Evolutionary conservation across 1,139 yeast species (phyloP).

Genomic region (Pichia sp.): DNA sequence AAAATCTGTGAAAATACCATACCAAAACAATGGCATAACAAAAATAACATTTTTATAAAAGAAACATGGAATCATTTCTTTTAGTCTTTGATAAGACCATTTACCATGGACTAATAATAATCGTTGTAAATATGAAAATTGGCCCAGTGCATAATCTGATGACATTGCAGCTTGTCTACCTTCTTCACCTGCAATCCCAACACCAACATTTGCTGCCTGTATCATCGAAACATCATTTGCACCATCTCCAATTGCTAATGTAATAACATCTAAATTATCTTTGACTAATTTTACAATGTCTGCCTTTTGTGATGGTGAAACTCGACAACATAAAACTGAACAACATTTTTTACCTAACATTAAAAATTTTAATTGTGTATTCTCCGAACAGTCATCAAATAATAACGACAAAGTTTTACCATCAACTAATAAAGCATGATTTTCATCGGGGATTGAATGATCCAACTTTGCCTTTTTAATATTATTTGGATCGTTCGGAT

Average conservation of each 20-base stretch:
- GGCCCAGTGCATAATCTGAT: slow-evolving; percentile 61
- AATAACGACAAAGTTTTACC: slow-evolving; percentile 47
- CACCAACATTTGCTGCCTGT: slow-evolving; percentile 60
- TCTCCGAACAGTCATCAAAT: slow-evolving; percentile 29
- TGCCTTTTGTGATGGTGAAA: slow-evolving; percentile 61
- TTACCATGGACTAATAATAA: slow-evolving; percentile 55
- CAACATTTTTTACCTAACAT: slow-evolving; percentile 53
- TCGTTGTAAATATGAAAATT: slow-evolving; percentile 50
- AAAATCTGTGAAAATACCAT: slow-evolving; percentile 48
- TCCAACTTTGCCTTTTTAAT: slow-evolving; percentile 40
- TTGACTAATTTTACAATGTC: slow-evolving; percentile 50
- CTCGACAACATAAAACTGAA: slow-evolving; percentile 59
- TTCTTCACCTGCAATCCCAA: slow-evolving; percentile 65
- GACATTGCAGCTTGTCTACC: slow-evolving; percentile 67
- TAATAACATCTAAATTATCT: slow-evolving; percentile 45
- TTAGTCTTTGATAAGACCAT: slow-evolving; percentile 58
- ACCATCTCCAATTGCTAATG: slow-evolving; percentile 63
- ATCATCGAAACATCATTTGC: slow-evolving; percentile 68
- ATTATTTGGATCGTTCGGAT: slow-evolving; percentile 28
- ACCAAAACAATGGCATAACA: slow-evolving; percentile 58
- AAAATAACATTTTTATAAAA: slow-evolving; percentile 58
- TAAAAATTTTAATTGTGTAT: slow-evolving; percentile 39
- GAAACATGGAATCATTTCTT: slow-evolving; percentile 62
- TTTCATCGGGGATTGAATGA: slow-evolving; percentile 45
- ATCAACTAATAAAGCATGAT: slow-evolving; percentile 48